These are phyloP conservation scores for Talaromyces verruculosus DNA, from an alignment of 2,329 filamentous ascomycete species.

Conservation along the genomic window DNA sequence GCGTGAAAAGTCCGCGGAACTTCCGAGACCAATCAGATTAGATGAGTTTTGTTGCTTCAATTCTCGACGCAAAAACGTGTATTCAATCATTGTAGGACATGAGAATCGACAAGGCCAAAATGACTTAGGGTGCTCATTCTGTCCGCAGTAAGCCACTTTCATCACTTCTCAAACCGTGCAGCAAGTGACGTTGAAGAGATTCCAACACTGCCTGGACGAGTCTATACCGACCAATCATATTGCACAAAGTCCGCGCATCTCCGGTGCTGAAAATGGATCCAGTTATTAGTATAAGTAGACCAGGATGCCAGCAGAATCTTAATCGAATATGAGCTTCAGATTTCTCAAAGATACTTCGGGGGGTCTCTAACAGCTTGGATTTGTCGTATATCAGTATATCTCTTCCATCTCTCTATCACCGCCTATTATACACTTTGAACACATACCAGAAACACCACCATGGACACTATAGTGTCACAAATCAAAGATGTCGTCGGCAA, in stretches of 20 bases:
- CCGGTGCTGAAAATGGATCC: background rate
- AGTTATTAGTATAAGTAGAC: background rate
- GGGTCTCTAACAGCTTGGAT: background rate
- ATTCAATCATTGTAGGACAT: background rate
- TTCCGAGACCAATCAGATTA: background rate
- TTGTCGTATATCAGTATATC: background rate
- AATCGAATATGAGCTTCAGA: background rate
- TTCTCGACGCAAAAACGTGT: background rate
- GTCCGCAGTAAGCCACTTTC: background rate
- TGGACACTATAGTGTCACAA: slow-evolving; percentile 11
- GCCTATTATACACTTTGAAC: background rate
- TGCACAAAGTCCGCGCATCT: slow-evolving; percentile 6
- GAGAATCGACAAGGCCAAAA: background rate
- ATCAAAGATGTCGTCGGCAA: slow-evolving; percentile 8
- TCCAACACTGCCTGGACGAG: background rate
- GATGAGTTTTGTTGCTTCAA: background rate
- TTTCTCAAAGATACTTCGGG: background rate
- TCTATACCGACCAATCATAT: slow-evolving; percentile 4
- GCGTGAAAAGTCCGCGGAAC: slow-evolving; percentile 2
- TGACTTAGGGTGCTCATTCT: too few species aligned
- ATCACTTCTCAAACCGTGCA: too few species aligned
- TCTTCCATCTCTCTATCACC: background rate
- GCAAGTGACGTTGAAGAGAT: background rate
- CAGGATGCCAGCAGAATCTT: background rate
- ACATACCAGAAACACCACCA: background rate